A percentile compares a stretch with the other conserved stretches of the same genome.
These are phyloP conservation scores for Sporothrix phasma DNA, from an alignment of 2,329 filamentous ascomycete species.

Conservation along the genomic window DNA sequence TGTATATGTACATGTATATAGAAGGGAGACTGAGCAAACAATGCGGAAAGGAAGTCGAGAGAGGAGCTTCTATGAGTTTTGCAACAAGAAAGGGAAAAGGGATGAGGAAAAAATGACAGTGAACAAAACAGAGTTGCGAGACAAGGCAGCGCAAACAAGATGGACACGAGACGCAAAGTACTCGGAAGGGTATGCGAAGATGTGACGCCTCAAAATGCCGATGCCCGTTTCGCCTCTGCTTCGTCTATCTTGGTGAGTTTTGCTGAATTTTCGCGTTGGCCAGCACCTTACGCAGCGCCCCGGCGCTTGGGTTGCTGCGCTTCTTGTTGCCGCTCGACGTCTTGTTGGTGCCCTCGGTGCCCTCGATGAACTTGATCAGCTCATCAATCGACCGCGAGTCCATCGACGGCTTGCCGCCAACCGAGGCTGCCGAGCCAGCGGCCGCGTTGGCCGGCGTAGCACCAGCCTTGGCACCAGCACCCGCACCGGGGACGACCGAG, in stretches of 20 bases:
- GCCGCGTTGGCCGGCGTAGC: conserved; percentile 23
- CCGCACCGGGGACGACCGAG: conserved; percentile 29
- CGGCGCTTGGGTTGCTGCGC: conserved; percentile 46
- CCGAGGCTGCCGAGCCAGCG: conserved; percentile 28
- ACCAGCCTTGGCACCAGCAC: conserved; percentile 22
- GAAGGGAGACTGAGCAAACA: neutral
- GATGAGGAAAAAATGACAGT: neutral
- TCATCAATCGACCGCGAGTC: conserved; percentile 87
- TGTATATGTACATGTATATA: neutral
- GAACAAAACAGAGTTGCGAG: neutral
- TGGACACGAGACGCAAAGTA: neutral
- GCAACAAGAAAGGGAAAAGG: neutral
- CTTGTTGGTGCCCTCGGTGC: conserved; percentile 45
- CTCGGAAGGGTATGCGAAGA: neutral
- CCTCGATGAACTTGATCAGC: conserved; percentile 89
- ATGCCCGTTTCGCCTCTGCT: neutral
- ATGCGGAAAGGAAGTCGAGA: neutral
- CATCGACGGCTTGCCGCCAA: conserved; percentile 32
- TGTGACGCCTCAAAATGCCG: neutral
- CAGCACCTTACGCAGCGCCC: neutral
- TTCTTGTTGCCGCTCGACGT: conserved; percentile 18
- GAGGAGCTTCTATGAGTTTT: neutral
- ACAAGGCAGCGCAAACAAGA: neutral
- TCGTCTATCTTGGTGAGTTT: neutral
- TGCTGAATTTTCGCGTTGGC: neutral